These are phyloP conservation scores for Viridothelium virens DNA, from an alignment of 495 filamentous ascomycete species.

Conservation along the genomic window DNA sequence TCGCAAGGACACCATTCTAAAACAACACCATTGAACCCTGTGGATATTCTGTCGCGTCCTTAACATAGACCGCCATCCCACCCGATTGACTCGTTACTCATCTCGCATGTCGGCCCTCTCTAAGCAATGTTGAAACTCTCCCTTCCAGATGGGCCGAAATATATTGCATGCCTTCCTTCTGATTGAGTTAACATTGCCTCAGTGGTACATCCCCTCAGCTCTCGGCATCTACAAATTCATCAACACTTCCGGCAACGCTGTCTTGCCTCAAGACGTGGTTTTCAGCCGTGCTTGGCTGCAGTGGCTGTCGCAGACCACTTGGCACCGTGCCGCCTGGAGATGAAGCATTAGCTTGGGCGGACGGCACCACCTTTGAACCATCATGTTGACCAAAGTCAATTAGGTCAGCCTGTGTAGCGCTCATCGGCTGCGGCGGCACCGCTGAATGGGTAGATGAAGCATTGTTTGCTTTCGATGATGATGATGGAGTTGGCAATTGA, in stretches of 20 bases:
- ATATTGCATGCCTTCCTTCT: no score
- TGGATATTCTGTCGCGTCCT: neutral
- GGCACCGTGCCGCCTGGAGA: neutral
- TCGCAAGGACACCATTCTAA: neutral
- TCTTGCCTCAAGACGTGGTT: slow-evolving; percentile 11
- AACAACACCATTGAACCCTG: neutral
- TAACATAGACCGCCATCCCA: neutral
- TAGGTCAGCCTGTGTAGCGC: slow-evolving; percentile 17
- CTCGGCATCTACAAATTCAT: slow-evolving; percentile 17
- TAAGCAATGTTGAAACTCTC: no score
- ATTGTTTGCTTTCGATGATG: slow-evolving; percentile 3
- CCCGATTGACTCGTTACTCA: neutral
- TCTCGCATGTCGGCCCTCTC: no score
- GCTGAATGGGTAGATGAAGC: slow-evolving; percentile 7
- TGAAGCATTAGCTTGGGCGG: neutral
- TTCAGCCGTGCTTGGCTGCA: neutral
- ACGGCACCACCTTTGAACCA: slow-evolving; percentile 8
- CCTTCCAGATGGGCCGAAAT: no score
- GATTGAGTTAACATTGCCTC: no score
- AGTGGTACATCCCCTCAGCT: neutral
- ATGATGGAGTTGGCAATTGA: neutral
- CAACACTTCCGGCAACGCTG: slow-evolving; percentile 6
- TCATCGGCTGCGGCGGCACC: slow-evolving; percentile 14
- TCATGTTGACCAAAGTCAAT: slow-evolving; percentile 30
- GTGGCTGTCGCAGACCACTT: slow-evolving; percentile 3